Evolutionary conservation across 208 protist species (phyloP), one percentile per base, ranked within the genome.

Genomic region (Leishmania guyanensis): DNA sequence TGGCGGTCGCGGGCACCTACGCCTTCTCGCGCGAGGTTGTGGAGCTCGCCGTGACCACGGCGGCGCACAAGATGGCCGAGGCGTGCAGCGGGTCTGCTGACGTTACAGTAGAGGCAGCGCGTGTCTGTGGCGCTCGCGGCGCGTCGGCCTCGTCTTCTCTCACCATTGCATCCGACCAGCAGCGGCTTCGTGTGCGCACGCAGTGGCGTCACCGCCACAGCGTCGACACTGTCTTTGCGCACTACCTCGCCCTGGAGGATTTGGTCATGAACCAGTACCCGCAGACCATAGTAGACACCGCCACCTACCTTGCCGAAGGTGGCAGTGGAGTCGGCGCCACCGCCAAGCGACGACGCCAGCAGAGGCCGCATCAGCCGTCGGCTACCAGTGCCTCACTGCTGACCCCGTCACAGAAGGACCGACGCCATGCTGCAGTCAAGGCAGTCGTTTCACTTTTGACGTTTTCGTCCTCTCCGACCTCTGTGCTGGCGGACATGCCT

Each of bases 1-100:
- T 94, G 17, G 50, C 76, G 33, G 86, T 85, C 8, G 89, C 88
- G 0, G 84, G 88, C 20, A 84, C 84, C 26, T 94, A 89, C 76
- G 51, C 86, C 60, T 93, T 93, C 65, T 68, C 91, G 10, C 60
- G 72, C 29, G 84, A 87, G 33, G 76, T 96, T 16, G 77, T 92
- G 69, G 76, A 88, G 62, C 48, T 69, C 8, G 78, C 90, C 12
- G 77, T 64, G 62, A 86, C 81, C 46, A 80, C 65, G 48, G 75
- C 82, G 29, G 64, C 65, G 1, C 68, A 68, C 46, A 87, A 86
- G 56, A 89, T 92, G 89, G 39, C 86, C 8, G 82, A 84, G 66
- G 86, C 78, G n/a, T 86, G 82, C 72, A 50, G 60, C 33, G 48
- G 76, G 14, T 56, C 69, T 17, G 53, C 84, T 20, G 77, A 69